Percentiles rank a stretch among this genome's conserved stretches.
Evolutionary conservation across 495 filamentous ascomycete species (phyloP).

Genomic region (Venustampulla echinocandica): DNA sequence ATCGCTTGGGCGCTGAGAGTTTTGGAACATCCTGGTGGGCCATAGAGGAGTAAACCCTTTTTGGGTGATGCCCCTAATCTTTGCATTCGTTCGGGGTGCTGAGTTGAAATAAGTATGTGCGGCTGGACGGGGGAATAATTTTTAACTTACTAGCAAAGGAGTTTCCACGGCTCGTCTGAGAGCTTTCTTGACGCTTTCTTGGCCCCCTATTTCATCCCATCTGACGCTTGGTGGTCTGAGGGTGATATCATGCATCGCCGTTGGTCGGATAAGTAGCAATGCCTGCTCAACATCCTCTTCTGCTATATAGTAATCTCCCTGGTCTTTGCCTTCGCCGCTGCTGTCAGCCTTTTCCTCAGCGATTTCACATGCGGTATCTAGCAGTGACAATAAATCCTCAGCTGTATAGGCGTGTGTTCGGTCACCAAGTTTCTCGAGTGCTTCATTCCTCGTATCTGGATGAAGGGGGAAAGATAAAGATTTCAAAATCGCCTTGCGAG

Average conservation of each 20-base stretch:
- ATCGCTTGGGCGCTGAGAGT: constrained; percentile 89
- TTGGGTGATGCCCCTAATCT: constrained; percentile 55
- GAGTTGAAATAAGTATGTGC: not conserved
- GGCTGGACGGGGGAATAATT: not conserved
- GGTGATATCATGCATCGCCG: constrained; percentile 84
- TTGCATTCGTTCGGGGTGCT: constrained; percentile 52
- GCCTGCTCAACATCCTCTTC: constrained; percentile 36
- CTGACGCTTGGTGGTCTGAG: constrained; percentile 76
- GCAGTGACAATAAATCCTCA: constrained; percentile 36
- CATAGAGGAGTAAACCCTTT: constrained; percentile 85
- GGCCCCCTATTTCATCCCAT: constrained; percentile 88
- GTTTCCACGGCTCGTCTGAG: constrained; percentile 56
- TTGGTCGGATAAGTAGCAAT: constrained; percentile 51
- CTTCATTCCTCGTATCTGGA: constrained; percentile 28
- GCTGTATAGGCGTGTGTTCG: constrained; percentile 47
- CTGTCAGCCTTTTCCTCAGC: constrained; percentile 20
- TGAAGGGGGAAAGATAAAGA: constrained; percentile 33
- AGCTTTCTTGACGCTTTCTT: constrained; percentile 64
- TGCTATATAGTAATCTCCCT: constrained; percentile 23
- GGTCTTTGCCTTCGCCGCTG: constrained; percentile 18
- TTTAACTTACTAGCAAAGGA: constrained; percentile 49
- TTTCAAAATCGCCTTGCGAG: constrained; percentile 67
- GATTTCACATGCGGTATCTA: constrained; percentile 30
- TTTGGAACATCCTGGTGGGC: constrained; percentile 93
- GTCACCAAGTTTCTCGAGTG: constrained; percentile 37